Conservation (phyloP, 345 rosid species). For the Eucalyptus marginata region DNA sequence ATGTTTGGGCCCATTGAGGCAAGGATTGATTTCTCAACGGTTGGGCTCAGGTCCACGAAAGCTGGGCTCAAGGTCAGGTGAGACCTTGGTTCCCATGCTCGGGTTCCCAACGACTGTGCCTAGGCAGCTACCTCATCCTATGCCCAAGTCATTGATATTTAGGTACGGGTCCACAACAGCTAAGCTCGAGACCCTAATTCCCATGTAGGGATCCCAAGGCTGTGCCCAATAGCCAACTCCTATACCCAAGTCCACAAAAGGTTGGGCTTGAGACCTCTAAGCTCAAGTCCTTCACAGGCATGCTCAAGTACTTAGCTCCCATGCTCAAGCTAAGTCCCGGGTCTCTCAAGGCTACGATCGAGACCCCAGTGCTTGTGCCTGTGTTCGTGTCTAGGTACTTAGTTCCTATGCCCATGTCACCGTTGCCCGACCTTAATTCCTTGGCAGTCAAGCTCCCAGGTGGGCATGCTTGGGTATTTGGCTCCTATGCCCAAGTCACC, state of each 20-base stretch:
- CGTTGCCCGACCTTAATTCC: background rate
- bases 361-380: background rate
- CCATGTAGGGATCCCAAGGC: no score
- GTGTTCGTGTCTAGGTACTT: background rate
- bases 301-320: background rate
- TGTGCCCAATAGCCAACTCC: no score
- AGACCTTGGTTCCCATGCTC: background rate
- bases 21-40: rapidly evolving
- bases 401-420: background rate
- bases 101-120: rapidly evolving
- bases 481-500: background rate
- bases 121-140: no score
- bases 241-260: no score
- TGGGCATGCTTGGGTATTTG: background rate
- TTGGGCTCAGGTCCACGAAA: background rate
- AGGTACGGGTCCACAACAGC: background rate
- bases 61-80: rapidly evolving
- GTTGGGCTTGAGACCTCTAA: no score
- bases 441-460: background rate
- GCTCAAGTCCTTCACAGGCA: no score
- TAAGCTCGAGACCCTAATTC: background rate
- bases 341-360: background rate
- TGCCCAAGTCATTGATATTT: no score
- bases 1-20: background rate
- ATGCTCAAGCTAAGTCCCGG: rapidly evolving